A percentile compares a stretch with the other conserved stretches of the same genome.
Conservation (phyloP, 2,329 filamentous ascomycete species). For the Xenoacremonium recifei region DNA sequence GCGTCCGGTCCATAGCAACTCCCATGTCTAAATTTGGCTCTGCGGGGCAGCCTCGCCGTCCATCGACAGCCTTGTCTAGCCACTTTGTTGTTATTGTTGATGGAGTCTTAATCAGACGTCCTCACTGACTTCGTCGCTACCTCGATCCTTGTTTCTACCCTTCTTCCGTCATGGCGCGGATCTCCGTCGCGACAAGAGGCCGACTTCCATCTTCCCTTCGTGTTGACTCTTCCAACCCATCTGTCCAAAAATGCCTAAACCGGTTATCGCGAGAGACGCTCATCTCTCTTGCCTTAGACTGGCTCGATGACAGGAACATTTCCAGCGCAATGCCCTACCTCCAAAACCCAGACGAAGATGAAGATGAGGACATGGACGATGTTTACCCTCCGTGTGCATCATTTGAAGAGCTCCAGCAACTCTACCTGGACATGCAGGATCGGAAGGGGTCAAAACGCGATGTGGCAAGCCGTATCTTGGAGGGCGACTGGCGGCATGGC, state of each 20-base stretch:
- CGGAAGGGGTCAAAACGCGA: conserved; percentile 62
- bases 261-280: conserved; percentile 72
- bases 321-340: conserved; percentile 47
- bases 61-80: conserved; percentile 4
- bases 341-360: conserved; percentile 37
- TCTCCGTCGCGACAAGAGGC: conserved; percentile 69
- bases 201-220: conserved; percentile 70
- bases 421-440: conserved; percentile 60
- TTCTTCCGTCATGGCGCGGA: conserved; percentile 43
- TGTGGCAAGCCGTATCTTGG: conserved; percentile 60
- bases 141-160: conserved; percentile 1
- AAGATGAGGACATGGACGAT: conserved; percentile 60
- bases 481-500: conserved; percentile 68
- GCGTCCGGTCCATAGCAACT: no score
- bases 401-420: conserved; percentile 63
- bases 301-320: conserved; percentile 69
- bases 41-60: conserved; percentile 5
- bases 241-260: conserved; percentile 64
- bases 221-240: conserved; percentile 62
- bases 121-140: not conserved
- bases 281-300: conserved; percentile 70
- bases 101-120: no score
- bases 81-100: conserved; percentile 4
- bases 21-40: not conserved
- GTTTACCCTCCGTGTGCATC: conserved; percentile 68